Conservation (phyloP, 129 eudicot genomes). For the Centaurea solstitialis region DNA sequence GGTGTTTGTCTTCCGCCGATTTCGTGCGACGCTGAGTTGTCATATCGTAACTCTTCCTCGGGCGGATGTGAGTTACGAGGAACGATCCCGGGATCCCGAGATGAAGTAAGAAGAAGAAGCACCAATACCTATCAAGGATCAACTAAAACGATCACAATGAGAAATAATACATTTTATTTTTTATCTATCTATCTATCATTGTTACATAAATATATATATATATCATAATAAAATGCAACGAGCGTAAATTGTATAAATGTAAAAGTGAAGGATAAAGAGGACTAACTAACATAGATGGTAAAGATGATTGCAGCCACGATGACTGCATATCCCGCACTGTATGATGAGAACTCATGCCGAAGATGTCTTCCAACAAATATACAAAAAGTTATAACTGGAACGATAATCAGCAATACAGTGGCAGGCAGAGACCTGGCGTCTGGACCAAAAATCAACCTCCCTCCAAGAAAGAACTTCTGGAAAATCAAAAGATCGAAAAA, state of each 20-base stretch:
- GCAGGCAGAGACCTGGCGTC: slow-evolving; percentile 80
- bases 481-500: slow-evolving; percentile 1
- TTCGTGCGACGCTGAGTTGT: slow-evolving; percentile 50
- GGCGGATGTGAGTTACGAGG: slow-evolving; percentile 73
- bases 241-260: neutral
- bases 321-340: slow-evolving; percentile 81
- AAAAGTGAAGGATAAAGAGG: slow-evolving; percentile 24
- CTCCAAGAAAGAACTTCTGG: slow-evolving; percentile 79
- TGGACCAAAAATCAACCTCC: slow-evolving; percentile 90
- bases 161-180: no score
- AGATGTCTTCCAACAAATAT: slow-evolving; percentile 79
- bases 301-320: slow-evolving; percentile 61
- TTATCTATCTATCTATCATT: neutral
- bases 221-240: neutral
- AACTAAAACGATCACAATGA: slow-evolving; percentile 15
- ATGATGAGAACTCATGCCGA: slow-evolving; percentile 62
- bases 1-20: slow-evolving; percentile 70
- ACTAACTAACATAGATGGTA: slow-evolving; percentile 72
- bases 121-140: slow-evolving; percentile 49
- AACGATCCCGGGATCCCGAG: slow-evolving; percentile 71
- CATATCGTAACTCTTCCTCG: slow-evolving; percentile 65
- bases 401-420: slow-evolving; percentile 55
- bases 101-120: slow-evolving; percentile 57
- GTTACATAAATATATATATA: neutral
- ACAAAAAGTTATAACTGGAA: slow-evolving; percentile 69